Evolutionary conservation across 306 rosid species (phyloP), one percentile per base, ranked within the genome.

Genomic region (Lathyrus aphaca): DNA sequence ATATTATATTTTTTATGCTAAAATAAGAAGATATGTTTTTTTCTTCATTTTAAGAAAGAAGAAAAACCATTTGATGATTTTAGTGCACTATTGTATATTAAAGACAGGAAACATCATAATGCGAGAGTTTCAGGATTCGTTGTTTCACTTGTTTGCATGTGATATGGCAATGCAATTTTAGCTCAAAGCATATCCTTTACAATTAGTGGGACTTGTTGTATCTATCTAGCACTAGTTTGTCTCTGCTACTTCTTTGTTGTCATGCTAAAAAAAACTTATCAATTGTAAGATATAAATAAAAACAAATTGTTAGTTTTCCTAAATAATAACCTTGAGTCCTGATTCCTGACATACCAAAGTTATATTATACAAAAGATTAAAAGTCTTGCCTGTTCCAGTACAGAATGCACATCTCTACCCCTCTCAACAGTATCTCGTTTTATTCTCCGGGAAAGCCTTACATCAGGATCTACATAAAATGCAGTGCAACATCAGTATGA

Each of bases 381-480:
- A 59, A 66, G 29, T 30, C 81, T 79, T 77, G 88, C 96, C 90
- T 88, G 96, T 79, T 90, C 97, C 76, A 93, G 91, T 71, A 93
- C 97, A 32, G 97, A 88, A 77, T 82, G 82, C 58, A 93, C 69
- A 79, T 90, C 96, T 75, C 98, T 85, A 62, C 97, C 97, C 81
- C 98, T 84, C 71, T 93, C 89, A 74, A 93, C 96, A 1, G 88
- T 93, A 77, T 93, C 96, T 25, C 97, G 91, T 74, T 85, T 85
- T 73, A 88, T 82, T 86, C 98, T 88, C 71, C 96, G 97, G 66
- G 96, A 86, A 83, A 93, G 98, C 83, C 97, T 93, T 82, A 93
- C 94, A 82, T 93, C 96, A 77, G 98, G 90, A 85, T 90, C 98
- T 90, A 67, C 78, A 51, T 58, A 70, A 74, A 72, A 69, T 35